Percentiles rank a stretch among this genome's conserved stretches.
Evolutionary conservation across 1,284 basidiomycete genomes (phyloP).

Genomic region (Malassezia brasiliensis): DNA sequence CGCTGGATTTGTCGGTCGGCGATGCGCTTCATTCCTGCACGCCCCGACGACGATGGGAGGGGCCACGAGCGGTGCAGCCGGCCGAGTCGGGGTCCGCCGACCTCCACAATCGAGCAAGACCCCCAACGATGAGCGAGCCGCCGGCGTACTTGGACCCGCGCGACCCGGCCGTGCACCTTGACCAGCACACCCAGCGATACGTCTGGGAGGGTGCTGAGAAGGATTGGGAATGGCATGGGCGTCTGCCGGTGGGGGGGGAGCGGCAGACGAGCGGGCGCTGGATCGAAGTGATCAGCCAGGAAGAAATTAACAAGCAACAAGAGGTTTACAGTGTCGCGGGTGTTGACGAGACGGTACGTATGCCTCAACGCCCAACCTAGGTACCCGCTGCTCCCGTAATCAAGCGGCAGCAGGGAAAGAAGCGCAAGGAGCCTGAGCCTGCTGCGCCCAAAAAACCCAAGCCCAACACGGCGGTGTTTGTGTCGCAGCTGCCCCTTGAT

Average conservation of each 20-base stretch:
- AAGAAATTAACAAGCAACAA: slow-evolving; percentile 72
- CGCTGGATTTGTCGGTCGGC: slow-evolving; percentile 18
- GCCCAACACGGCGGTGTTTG: slow-evolving; percentile 69
- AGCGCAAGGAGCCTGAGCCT: slow-evolving; percentile 8
- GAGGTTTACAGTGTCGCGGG: slow-evolving; percentile 80
- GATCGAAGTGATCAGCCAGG: slow-evolving; percentile 57
- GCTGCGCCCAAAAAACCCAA: slow-evolving; percentile 17
- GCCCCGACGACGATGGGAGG: no score
- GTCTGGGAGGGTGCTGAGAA: slow-evolving; percentile 69
- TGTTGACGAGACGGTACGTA: slow-evolving; percentile 71
- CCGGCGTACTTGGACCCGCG: slow-evolving; percentile 12
- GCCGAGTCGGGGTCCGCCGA: neutral
- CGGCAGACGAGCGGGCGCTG: slow-evolving; percentile 1
- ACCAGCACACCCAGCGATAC: slow-evolving; percentile 68
- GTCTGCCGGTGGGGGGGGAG: slow-evolving; percentile 12
- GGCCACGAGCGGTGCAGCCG: no score
- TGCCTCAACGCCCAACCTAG: slow-evolving; percentile 16
- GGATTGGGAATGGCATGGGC: slow-evolving; percentile 73
- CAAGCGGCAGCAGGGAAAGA: slow-evolving; percentile 11
- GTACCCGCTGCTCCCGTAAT: slow-evolving; percentile 20
- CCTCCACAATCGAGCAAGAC: slow-evolving; percentile 7
- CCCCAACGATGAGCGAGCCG: slow-evolving; percentile 4
- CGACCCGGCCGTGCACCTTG: slow-evolving; percentile 56
- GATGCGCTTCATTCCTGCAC: slow-evolving; percentile 14
- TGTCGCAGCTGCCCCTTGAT: slow-evolving; percentile 72